Percentiles rank a stretch among this genome's conserved stretches.
Evolutionary conservation across 768 basidiomycete genomes (phyloP).

Genomic region (Cystobasidiopsis lactophilus): DNA sequence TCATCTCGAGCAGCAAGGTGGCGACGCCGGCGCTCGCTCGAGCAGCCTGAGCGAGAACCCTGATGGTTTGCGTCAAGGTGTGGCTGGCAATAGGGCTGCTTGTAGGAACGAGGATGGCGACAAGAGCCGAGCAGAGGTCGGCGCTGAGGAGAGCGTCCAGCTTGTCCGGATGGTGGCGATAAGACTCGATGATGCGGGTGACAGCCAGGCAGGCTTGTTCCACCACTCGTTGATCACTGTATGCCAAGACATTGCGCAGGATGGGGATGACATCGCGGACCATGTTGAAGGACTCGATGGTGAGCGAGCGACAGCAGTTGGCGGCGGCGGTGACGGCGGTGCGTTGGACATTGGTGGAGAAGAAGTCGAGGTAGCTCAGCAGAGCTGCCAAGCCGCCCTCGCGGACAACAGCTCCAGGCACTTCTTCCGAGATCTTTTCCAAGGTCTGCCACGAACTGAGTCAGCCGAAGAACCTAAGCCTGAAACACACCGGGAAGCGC

Average conservation of each 20-base stretch:
- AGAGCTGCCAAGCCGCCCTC: constrained; percentile 85
- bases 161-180: constrained; percentile 62
- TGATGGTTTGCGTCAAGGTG: constrained; percentile 70
- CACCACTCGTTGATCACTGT: constrained; percentile 88
- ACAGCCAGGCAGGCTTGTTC: constrained; percentile 89
- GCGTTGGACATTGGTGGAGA: constrained; percentile 89
- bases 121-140: constrained; percentile 34
- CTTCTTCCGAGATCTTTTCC: constrained; percentile 96
- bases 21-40: constrained; percentile 73
- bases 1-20: constrained; percentile 65
- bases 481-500: constrained; percentile 26
- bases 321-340: constrained; percentile 90
- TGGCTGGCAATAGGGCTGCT: constrained; percentile 33
- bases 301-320: constrained; percentile 85
- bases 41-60: constrained; percentile 68
- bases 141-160: constrained; percentile 55
- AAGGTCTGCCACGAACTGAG: too few relatives aligned
- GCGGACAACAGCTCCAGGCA: constrained; percentile 80
- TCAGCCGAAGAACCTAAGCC: background rate
- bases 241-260: constrained; percentile 71
- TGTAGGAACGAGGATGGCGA: constrained; percentile 14
- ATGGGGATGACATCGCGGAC: constrained; percentile 64
- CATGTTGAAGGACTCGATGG: constrained; percentile 69
- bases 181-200: constrained; percentile 81
- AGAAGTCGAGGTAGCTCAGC: constrained; percentile 91